Percentiles rank a stretch among this genome's conserved stretches.
Evolutionary conservation across 139 green algal genomes (phyloP).

Genomic region (Gonium pectorale): DNA sequence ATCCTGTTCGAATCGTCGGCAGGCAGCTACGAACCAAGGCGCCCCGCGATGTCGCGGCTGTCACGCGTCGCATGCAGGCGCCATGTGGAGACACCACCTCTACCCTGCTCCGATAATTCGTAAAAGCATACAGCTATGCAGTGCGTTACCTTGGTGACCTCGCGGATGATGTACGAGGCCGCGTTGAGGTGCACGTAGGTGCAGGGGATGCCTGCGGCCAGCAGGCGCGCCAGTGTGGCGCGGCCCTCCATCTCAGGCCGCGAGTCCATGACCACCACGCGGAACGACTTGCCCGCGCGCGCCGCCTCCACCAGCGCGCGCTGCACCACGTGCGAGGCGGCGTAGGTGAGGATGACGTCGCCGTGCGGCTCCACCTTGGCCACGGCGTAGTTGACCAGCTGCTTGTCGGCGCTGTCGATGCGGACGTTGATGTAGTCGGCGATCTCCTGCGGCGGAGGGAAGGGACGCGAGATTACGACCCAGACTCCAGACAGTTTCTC

Average conservation of each 20-base stretch:
- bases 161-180: slow-evolving; percentile 82
- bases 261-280: slow-evolving; percentile 89
- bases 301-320: slow-evolving; percentile 52
- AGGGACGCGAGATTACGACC: no score
- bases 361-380: slow-evolving; percentile 82
- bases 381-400: slow-evolving; percentile 79
- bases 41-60: no score
- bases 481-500: no score
- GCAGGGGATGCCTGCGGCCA: slow-evolving; percentile 78
- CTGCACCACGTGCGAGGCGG: slow-evolving; percentile 69
- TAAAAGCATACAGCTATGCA: no score
- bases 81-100: no score
- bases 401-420: slow-evolving; percentile 68
- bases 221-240: slow-evolving; percentile 71
- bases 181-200: slow-evolving; percentile 84
- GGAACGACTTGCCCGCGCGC: slow-evolving; percentile 71
- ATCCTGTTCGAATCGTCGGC: no score
- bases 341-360: slow-evolving; percentile 95
- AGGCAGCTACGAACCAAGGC: no score
- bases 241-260: slow-evolving; percentile 87
- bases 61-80: no score
- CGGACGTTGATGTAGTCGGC: slow-evolving; percentile 66
- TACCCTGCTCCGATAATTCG: neutral
- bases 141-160: slow-evolving; percentile 79
- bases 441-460: slow-evolving; percentile 77